Percentiles rank a stretch among this genome's conserved stretches.
Evolutionary conservation across 1,284 basidiomycete genomes (phyloP).

Genomic region (Wolfiporia cocos): DNA sequence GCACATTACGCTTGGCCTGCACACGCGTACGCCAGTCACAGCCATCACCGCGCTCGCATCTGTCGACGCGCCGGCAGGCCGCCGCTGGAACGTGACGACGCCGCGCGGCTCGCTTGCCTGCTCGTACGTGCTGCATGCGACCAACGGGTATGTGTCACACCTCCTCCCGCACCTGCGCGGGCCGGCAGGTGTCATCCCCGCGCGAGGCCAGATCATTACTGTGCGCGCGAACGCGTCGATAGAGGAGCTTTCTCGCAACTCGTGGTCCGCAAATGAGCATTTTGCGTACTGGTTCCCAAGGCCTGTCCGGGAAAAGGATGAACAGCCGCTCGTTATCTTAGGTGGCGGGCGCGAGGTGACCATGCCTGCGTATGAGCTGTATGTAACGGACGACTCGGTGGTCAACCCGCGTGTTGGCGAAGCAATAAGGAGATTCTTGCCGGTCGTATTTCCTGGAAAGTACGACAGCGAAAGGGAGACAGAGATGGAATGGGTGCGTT

Average conservation of each 20-base stretch:
- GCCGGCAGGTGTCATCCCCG: conserved; percentile 55
- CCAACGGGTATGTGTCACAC: conserved; percentile 72
- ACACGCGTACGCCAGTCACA: conserved; percentile 67
- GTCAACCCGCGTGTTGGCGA: conserved; percentile 43
- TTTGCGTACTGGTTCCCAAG: conserved; percentile 82
- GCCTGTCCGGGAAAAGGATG: conserved; percentile 29
- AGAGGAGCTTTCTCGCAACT: conserved; percentile 23
- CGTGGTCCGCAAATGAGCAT: conserved; percentile 35
- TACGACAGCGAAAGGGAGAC: conserved; percentile 40
- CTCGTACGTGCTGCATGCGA: conserved; percentile 69
- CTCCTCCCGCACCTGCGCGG: conserved; percentile 56
- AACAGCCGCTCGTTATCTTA: conserved; percentile 57
- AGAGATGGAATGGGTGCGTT: conserved; percentile 71
- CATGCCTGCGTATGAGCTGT: conserved; percentile 39
- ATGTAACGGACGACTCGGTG: conserved; percentile 55
- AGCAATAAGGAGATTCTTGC: conserved; percentile 52
- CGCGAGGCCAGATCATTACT: conserved; percentile 69
- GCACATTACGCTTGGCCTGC: conserved; percentile 42
- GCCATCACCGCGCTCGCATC: conserved; percentile 27
- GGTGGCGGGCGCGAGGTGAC: conserved; percentile 62
- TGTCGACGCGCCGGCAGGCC: conserved; percentile 9
- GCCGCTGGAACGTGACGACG: conserved; percentile 48
- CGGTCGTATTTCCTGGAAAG: conserved; percentile 48
- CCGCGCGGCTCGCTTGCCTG: conserved; percentile 54
- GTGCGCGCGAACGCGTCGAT: conserved; percentile 42